Conservation (phyloP, 306 rosid species). For the Sechiopsis laciniata region DNA sequence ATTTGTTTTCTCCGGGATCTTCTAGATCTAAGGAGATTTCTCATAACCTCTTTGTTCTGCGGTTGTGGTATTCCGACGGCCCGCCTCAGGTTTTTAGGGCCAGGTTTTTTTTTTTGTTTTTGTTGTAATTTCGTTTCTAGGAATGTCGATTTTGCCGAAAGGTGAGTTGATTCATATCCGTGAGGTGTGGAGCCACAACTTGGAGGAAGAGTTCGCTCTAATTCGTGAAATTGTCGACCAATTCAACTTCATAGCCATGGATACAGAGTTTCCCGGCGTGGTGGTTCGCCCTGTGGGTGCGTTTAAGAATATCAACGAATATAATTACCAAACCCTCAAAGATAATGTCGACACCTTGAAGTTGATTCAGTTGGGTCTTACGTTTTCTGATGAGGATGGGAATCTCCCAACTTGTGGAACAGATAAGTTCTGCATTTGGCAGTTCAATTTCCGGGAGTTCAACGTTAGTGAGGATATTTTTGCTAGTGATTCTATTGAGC, state of each 20-base stretch:
- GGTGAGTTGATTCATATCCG: slow-evolving; percentile 72
- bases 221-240: slow-evolving; percentile 62
- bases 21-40: slow-evolving; percentile 46
- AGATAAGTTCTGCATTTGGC: slow-evolving; percentile 48
- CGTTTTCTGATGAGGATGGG: slow-evolving; percentile 74
- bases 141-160: slow-evolving; percentile 71
- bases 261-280: slow-evolving; percentile 86
- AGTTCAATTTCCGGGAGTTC: slow-evolving; percentile 64
- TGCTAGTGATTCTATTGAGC: slow-evolving; percentile 57
- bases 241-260: slow-evolving; percentile 68
- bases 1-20: slow-evolving; percentile 15
- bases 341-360: slow-evolving; percentile 85
- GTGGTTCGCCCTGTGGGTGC: slow-evolving; percentile 75
- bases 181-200: slow-evolving; percentile 80
- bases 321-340: slow-evolving; percentile 69
- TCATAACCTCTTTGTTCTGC: background rate
- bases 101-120: background rate
- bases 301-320: slow-evolving; percentile 67
- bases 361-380: slow-evolving; percentile 82
- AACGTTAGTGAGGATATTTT: slow-evolving; percentile 46
- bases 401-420: slow-evolving; percentile 67
- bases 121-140: slow-evolving; percentile 25
- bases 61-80: background rate
- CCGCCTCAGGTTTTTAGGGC: slow-evolving; percentile 38
- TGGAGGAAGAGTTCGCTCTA: slow-evolving; percentile 65